phyloP scores from a whole-genome alignment of 768 basidiomycete species.

The Boletus vinaceobasis region DNA sequence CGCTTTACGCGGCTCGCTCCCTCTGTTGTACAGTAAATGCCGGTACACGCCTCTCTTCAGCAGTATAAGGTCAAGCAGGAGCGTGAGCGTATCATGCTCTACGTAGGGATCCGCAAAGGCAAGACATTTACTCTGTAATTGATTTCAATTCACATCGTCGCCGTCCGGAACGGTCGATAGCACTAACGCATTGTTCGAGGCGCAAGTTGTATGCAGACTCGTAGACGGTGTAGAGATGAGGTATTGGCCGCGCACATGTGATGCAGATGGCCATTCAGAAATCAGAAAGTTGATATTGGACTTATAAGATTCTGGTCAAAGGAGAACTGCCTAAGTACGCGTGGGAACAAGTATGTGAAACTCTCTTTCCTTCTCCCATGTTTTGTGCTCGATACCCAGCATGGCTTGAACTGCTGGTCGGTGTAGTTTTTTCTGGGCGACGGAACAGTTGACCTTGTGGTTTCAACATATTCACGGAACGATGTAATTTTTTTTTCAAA shows the following conservation, averaged over 20 bases:
- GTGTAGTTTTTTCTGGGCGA: not conserved
- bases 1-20: constrained; percentile 55
- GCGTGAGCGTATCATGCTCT: constrained; percentile 71
- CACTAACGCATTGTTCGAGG: constrained; percentile 79
- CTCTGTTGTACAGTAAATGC: constrained; percentile 79
- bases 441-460: not conserved
- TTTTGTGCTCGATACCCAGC: too few relatives aligned
- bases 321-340: not conserved
- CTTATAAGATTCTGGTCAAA: too few relatives aligned
- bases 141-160: constrained; percentile 4
- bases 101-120: constrained; percentile 84
- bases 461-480: not conserved
- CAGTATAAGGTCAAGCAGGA: constrained; percentile 77
- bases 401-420: not conserved
- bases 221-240: constrained; percentile 79
- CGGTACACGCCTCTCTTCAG: constrained; percentile 79
- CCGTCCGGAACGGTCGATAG: not conserved
- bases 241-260: constrained; percentile 60
- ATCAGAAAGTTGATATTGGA: too few relatives aligned
- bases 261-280: constrained; percentile 77
- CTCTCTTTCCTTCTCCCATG: not conserved
- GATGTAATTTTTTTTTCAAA: constrained; percentile 1
- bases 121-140: constrained; percentile 51
- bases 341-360: constrained; percentile 3
- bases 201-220: constrained; percentile 73